These are phyloP conservation scores for Ascochyta viciae-villosae DNA, from an alignment of 2,329 filamentous ascomycete species.

Conservation along the genomic window DNA sequence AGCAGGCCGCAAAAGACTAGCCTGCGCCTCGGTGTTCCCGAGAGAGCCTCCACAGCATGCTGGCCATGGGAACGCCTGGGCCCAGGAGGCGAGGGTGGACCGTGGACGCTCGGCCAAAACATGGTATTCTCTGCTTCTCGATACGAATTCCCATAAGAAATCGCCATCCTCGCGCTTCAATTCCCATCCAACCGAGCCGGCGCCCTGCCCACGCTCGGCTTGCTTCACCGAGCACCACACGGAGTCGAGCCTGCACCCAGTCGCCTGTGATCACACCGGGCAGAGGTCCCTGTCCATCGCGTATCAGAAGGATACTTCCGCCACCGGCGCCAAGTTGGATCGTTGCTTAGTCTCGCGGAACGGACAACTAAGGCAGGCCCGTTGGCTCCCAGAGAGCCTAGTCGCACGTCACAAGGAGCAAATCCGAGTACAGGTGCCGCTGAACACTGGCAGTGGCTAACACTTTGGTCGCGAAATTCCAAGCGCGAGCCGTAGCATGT, in stretches of 20 bases:
- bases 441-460: constrained; percentile 7
- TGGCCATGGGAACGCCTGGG: background rate
- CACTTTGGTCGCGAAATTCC: constrained; percentile 2
- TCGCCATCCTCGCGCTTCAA: background rate
- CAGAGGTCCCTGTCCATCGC: background rate
- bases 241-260: constrained; percentile 4
- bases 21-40: constrained; percentile 1
- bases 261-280: background rate
- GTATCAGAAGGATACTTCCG: constrained; percentile 5
- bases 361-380: constrained; percentile 11
- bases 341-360: constrained; percentile 7
- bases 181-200: background rate
- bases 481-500: constrained; percentile 22
- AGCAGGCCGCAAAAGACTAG: background rate
- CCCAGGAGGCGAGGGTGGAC: background rate
- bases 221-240: constrained; percentile 13
- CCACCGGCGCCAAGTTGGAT: constrained; percentile 9
- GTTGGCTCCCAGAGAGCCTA: constrained; percentile 11
- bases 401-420: constrained; percentile 24
- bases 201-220: constrained; percentile 1
- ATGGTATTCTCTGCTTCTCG: constrained; percentile 14
- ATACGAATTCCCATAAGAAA: constrained; percentile 15
- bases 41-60: constrained; percentile 5
- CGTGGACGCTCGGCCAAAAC: constrained; percentile 1
- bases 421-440: constrained; percentile 10